Conservation (phyloP, 495 filamentous ascomycete genomes). For the Trichoderma orchidacearum region DNA sequence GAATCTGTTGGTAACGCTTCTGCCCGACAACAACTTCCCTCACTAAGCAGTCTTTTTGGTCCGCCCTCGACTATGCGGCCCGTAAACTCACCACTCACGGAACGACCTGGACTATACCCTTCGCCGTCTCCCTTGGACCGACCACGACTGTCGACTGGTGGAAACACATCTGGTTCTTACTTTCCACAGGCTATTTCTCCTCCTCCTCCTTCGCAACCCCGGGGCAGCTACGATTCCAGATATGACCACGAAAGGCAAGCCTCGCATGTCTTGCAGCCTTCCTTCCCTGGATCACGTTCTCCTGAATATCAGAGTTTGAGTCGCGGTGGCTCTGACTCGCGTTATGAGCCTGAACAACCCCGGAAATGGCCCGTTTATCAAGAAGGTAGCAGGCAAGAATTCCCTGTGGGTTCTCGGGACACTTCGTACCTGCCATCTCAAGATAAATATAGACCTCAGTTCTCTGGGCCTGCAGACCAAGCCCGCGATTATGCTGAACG, state of each 20-base stretch:
- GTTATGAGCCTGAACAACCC: constrained; percentile 7
- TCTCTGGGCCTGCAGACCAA: constrained; percentile 5
- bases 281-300: constrained; percentile 26
- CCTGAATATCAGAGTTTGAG: constrained; percentile 22
- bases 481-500: constrained; percentile 13
- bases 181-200: constrained; percentile 22
- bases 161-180: constrained; percentile 19
- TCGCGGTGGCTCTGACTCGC: constrained; percentile 9
- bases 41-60: constrained; percentile 40
- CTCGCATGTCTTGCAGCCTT: constrained; percentile 23
- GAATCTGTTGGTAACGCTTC: constrained; percentile 10
- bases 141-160: constrained; percentile 13
- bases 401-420: constrained; percentile 14
- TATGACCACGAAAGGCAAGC: constrained; percentile 20
- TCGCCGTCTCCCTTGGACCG: constrained; percentile 28
- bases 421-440: constrained; percentile 4
- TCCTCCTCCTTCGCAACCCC: constrained; percentile 20
- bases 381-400: constrained; percentile 18
- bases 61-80: constrained; percentile 23
- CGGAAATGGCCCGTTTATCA: constrained; percentile 14
- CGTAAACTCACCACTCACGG: constrained; percentile 27
- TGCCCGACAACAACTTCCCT: constrained; percentile 33
- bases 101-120: constrained; percentile 24
- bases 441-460: constrained; percentile 10
- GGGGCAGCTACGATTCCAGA: constrained; percentile 25